phyloP scores from a whole-genome alignment of 2,329 filamentous ascomycete species.

The Xylaria sp. region DNA sequence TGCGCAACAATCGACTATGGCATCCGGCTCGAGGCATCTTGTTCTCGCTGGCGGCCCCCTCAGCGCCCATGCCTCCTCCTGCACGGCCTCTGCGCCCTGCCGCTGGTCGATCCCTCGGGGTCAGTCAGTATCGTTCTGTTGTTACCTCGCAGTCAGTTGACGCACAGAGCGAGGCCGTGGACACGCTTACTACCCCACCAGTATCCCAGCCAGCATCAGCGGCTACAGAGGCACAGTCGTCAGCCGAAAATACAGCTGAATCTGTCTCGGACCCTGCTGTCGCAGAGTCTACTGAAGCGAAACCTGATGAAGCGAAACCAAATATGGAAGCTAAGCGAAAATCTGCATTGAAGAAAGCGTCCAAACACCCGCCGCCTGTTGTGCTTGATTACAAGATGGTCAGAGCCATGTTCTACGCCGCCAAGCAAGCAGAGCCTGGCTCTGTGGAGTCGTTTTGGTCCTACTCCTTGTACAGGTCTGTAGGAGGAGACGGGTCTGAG shows the following conservation, averaged over 20 bases:
- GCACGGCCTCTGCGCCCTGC: conserved; percentile 13
- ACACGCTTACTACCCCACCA: too few relatives aligned
- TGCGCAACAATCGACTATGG: conserved; percentile 30
- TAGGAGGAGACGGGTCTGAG: conserved; percentile 37
- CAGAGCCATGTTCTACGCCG: conserved; percentile 42
- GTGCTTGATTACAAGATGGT: conserved; percentile 44
- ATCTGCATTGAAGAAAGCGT: conserved; percentile 19
- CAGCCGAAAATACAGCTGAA: not conserved
- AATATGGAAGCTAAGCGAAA: not conserved
- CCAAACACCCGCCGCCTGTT: conserved; percentile 34
- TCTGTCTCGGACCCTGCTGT: not conserved
- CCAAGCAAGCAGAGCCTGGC: conserved; percentile 42
- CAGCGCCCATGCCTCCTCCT: conserved; percentile 12
- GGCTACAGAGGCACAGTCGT: not conserved
- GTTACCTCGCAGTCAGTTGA: conserved; percentile 1
- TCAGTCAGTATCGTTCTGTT: not conserved
- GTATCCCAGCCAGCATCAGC: not conserved
- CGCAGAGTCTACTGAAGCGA: not conserved
- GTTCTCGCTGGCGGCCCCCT: conserved; percentile 25
- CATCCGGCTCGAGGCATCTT: conserved; percentile 32
- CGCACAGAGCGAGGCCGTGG: not conserved
- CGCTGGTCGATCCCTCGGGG: conserved; percentile 3
- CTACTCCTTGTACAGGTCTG: conserved; percentile 59
- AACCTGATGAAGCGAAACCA: not conserved
- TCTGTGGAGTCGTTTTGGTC: conserved; percentile 58